phyloP scores from a whole-genome alignment of 139 green algal species.

The Tetraselmis chui region DNA sequence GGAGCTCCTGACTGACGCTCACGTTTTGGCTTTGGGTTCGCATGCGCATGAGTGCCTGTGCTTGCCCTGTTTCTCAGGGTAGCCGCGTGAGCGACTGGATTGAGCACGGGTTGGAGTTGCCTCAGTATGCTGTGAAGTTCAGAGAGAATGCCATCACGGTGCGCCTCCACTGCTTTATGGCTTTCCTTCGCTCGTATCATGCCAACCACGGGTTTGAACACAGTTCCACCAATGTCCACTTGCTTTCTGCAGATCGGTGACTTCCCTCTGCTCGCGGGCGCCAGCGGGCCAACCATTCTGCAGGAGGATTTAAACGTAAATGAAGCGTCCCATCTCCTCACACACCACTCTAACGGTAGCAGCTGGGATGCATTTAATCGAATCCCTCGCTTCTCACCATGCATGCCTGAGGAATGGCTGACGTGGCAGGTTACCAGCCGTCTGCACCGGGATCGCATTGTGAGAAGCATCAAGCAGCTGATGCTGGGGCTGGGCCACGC shows the following conservation, averaged over 20 bases:
- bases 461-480: background rate
- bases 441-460: background rate
- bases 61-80: background rate
- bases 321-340: no score
- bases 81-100: background rate
- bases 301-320: background rate
- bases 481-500: background rate
- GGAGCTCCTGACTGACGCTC: no score
- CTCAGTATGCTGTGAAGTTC: background rate
- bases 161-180: no score
- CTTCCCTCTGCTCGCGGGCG: background rate
- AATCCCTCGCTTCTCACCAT: no score
- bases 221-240: no score
- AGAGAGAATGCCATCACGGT: background rate
- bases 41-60: no score
- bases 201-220: no score
- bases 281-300: background rate
- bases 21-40: no score
- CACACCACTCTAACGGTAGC: no score
- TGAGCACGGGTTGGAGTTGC: background rate
- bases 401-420: no score
- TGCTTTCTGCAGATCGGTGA: background rate
- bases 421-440: background rate
- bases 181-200: no score
- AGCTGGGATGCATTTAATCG: no score